Conservation (phyloP, 2,329 filamentous ascomycete species). For the Botryotinia convoluta region DNA sequence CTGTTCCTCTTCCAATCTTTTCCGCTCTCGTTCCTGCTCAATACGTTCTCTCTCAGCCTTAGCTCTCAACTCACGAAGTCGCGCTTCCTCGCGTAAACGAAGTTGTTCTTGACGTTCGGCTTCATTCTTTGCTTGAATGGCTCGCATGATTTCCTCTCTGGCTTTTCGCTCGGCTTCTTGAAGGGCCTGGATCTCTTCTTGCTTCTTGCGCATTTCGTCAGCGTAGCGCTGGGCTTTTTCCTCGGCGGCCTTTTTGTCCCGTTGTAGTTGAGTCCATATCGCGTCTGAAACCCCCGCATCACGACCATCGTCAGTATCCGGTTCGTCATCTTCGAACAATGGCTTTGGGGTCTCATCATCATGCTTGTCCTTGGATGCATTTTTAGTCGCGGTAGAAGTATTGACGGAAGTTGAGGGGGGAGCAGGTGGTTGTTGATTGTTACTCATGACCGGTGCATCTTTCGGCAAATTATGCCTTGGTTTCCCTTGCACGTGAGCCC, state of each 20-base stretch:
- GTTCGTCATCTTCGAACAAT: background rate
- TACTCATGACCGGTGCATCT: slow-evolving; percentile 18
- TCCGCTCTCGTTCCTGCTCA: slow-evolving; percentile 40
- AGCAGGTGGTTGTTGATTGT: slow-evolving; percentile 1
- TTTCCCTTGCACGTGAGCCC: background rate
- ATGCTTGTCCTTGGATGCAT: background rate
- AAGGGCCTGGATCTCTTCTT: slow-evolving; percentile 13
- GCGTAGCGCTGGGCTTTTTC: slow-evolving; percentile 8
- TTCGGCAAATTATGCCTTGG: background rate
- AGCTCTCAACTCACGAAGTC: slow-evolving; percentile 35
- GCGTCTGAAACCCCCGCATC: slow-evolving; percentile 59
- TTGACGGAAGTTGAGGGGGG: background rate
- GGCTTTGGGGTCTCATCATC: background rate
- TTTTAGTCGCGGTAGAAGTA: background rate
- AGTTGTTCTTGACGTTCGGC: slow-evolving; percentile 16
- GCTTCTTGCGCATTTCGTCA: background rate
- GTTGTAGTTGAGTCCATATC: slow-evolving; percentile 59
- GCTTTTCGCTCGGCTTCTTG: slow-evolving; percentile 25
- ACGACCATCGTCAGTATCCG: slow-evolving; percentile 36
- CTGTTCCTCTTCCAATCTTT: slow-evolving; percentile 42
- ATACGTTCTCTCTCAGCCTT: slow-evolving; percentile 33
- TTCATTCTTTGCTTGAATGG: slow-evolving; percentile 13
- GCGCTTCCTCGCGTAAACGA: slow-evolving; percentile 33
- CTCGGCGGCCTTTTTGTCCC: slow-evolving; percentile 43
- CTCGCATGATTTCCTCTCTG: slow-evolving; percentile 22